These are phyloP conservation scores for Suillus clintonianus DNA, from an alignment of 768 basidiomycete species.

Conservation along the genomic window DNA sequence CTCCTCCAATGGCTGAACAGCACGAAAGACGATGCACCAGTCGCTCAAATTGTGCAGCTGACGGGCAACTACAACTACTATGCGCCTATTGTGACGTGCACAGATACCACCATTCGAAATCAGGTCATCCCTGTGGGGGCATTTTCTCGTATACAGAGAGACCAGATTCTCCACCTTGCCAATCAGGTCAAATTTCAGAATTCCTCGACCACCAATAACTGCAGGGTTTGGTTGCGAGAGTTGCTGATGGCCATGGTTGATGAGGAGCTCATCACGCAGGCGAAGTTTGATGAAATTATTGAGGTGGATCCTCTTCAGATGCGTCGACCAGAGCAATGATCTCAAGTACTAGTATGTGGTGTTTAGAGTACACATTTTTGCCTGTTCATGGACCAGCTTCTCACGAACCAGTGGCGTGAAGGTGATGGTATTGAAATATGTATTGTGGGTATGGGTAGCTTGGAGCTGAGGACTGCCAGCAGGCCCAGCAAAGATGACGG, in stretches of 20 bases:
- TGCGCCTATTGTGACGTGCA: conserved; percentile 2
- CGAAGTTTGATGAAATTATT: conserved; percentile 13
- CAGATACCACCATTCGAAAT: not conserved
- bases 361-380: not conserved
- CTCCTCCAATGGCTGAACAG: conserved; percentile 7
- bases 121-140: not conserved
- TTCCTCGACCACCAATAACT: conserved; percentile 14
- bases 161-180: conserved; percentile 11
- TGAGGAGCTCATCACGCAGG: conserved; percentile 13
- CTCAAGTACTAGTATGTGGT: not conserved
- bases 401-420: not conserved
- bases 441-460: not conserved
- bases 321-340: conserved; percentile 6
- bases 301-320: conserved; percentile 10
- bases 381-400: not conserved
- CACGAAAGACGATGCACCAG: not conserved
- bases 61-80: conserved; percentile 8
- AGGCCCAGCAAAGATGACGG: not conserved
- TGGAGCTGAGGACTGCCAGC: not conserved
- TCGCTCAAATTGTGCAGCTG: conserved; percentile 5
- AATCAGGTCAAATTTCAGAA: conserved; percentile 12
- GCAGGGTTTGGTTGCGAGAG: conserved; percentile 15
- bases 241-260: conserved; percentile 18
- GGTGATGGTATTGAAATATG: not conserved
- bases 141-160: conserved; percentile 12